A percentile compares a stretch with the other conserved stretches of the same genome.
Evolutionary conservation across 768 basidiomycete species (phyloP).

Genomic region (Suillus bovinus): DNA sequence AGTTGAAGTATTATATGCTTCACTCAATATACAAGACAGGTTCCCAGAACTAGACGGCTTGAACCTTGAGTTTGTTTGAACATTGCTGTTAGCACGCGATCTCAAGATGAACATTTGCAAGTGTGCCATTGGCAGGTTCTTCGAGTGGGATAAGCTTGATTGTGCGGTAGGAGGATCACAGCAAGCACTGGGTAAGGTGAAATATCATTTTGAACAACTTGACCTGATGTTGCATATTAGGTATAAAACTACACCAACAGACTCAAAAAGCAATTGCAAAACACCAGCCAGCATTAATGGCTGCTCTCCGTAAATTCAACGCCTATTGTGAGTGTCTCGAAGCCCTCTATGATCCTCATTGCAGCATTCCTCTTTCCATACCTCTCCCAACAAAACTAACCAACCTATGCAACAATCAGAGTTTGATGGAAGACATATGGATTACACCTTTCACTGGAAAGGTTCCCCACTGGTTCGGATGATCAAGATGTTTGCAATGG

Average conservation of each 20-base stretch:
- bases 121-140: slow-evolving; percentile 22
- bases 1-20: slow-evolving; percentile 34
- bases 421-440: slow-evolving; percentile 39
- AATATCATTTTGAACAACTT: slow-evolving; percentile 20
- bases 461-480: slow-evolving; percentile 17
- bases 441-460: slow-evolving; percentile 17
- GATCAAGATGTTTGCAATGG: slow-evolving; percentile 6
- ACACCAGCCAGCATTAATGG: neutral
- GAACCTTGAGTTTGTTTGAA: slow-evolving; percentile 12
- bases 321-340: neutral
- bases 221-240: neutral
- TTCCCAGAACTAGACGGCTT: slow-evolving; percentile 36
- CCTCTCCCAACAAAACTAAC: slow-evolving; percentile 31
- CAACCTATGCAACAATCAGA: neutral
- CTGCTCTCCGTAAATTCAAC: neutral
- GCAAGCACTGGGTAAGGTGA: slow-evolving; percentile 32
- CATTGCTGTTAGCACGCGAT: slow-evolving; percentile 12
- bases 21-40: slow-evolving; percentile 31
- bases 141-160: slow-evolving; percentile 38
- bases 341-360: slow-evolving; percentile 5
- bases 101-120: slow-evolving; percentile 12
- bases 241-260: slow-evolving; percentile 26
- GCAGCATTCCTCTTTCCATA: slow-evolving; percentile 32
- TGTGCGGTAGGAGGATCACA: slow-evolving; percentile 34
- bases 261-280: slow-evolving; percentile 12